Evolutionary conservation across 495 filamentous ascomycete genomes (phyloP).

Genomic region (Polyplosphaeria fusca): DNA sequence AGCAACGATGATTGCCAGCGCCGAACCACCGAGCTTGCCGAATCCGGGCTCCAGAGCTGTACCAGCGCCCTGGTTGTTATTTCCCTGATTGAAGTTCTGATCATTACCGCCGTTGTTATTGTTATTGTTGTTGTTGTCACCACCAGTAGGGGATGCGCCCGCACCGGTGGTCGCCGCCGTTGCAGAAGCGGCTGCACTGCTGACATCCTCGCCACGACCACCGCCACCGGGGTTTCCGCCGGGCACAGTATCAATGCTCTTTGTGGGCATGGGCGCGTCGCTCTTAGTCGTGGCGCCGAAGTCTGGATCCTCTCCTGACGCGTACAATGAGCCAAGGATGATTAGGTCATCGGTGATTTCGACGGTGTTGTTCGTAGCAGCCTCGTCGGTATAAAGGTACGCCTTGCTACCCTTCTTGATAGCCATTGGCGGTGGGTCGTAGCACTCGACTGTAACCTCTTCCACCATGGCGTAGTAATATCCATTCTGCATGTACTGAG

Average conservation of each 20-base stretch:
- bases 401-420: constrained; percentile 58
- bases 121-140: neutral
- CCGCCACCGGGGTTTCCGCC: constrained; percentile 38
- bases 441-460: constrained; percentile 80
- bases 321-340: constrained; percentile 74
- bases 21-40: constrained; percentile 20
- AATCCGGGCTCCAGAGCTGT: constrained; percentile 10
- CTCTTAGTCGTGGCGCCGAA: constrained; percentile 29
- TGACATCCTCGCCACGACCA: constrained; percentile 1
- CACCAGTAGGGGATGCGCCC: neutral
- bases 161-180: neutral
- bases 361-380: constrained; percentile 71
- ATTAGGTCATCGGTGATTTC: constrained; percentile 70
- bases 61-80: constrained; percentile 1
- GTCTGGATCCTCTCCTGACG: constrained; percentile 55
- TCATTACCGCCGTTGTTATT: neutral
- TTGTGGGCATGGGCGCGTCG: constrained; percentile 12
- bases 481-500: constrained; percentile 73
- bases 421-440: constrained; percentile 63
- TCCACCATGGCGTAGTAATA: constrained; percentile 86
- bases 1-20: constrained; percentile 25
- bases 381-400: constrained; percentile 69
- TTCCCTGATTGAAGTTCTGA: constrained; percentile 16
- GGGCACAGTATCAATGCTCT: constrained; percentile 37
- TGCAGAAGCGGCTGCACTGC: neutral